Base-by-base conservation (phyloP, 805 yeast genomes). In the Kluyveromyces siamensis region DNA sequence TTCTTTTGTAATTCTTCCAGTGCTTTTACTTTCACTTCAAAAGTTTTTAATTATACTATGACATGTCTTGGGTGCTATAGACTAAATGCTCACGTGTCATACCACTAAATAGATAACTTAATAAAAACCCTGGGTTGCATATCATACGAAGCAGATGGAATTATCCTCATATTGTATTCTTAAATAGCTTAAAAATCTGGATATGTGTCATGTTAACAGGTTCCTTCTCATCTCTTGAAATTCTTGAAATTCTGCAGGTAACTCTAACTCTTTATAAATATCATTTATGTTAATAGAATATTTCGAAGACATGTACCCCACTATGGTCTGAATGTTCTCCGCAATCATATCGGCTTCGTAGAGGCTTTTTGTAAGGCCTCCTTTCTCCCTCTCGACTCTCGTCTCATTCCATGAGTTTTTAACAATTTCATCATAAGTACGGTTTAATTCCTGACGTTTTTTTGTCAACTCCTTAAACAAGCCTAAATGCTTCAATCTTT, bases 291-390 rank as follows among this genome's bases (percentile, higher is more conserved):
- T 56, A 9, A 73, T 55, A 6, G 62, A 65, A 43, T 52, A 61
- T 16, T 62, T 59, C 16, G 56, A 59, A 3, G 65, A 53, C 27
- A 77, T 64, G 50, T 69, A 71, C 8, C 59, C 63, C 1, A 73
- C 47, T 19, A 77, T 46, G 43, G 61, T 40, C 43, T 73, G 77
- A 43, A 77, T 70, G 48, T 72, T 74, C 50, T 76, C 79, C 14
- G 69, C 59, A 36, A 56, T 37, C 2, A 40, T 41, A 4, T 47
- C 49, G n/a, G 65, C 50, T 14, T 52, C 48, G 0, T 40, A 37
- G 5, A 51, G 47, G n/a, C 54, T 48, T 39, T 44, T 43, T 2
- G 33, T 45, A 10, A 45, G 44, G 10, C 41, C 40, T 37, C 37
- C 47, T 40, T 40, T 55, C 48, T 53, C 43, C 16, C 27, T 44